phyloP scores from a whole-genome alignment of 2,329 filamentous ascomycete genomes.

The Scopulariopsis brevicaulis region DNA sequence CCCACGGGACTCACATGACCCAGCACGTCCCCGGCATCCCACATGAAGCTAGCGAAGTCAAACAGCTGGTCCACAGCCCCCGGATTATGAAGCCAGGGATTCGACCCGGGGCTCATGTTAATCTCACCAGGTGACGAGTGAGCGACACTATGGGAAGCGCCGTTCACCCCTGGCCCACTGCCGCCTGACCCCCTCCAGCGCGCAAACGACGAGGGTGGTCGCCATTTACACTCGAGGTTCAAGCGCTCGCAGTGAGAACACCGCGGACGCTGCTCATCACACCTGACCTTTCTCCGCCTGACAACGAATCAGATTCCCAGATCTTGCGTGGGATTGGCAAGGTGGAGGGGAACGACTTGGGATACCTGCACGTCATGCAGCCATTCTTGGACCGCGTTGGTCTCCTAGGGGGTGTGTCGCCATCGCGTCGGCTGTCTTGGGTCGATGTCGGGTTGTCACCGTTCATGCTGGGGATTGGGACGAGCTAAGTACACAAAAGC shows the following conservation, averaged over 20 bases:
- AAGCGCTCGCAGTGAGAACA: conserved; percentile 8
- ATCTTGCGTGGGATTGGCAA: not conserved
- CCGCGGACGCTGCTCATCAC: conserved; percentile 6
- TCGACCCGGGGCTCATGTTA: not conserved
- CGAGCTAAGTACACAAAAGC: not conserved
- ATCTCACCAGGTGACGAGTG: not conserved
- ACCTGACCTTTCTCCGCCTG: conserved; percentile 7
- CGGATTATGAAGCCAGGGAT: not conserved
- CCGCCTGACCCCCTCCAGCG: not conserved
- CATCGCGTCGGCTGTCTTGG: not conserved
- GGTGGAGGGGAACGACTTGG: not conserved
- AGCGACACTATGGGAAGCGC: not conserved
- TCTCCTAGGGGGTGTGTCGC: not conserved
- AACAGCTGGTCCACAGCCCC: conserved; percentile 28
- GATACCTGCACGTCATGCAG: not conserved
- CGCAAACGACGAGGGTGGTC: not conserved
- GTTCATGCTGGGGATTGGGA: not conserved
- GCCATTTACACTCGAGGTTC: conserved; percentile 7
- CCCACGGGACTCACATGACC: not conserved
- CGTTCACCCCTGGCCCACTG: not conserved
- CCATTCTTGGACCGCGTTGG: not conserved
- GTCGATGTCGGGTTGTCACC: not conserved
- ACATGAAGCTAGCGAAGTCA: conserved; percentile 36
- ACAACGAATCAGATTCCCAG: not conserved
- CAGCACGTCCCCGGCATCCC: conserved; percentile 22